Evolutionary conservation across 257 asterid species (phyloP).

Genomic region (Fraxinus quadrangulata): DNA sequence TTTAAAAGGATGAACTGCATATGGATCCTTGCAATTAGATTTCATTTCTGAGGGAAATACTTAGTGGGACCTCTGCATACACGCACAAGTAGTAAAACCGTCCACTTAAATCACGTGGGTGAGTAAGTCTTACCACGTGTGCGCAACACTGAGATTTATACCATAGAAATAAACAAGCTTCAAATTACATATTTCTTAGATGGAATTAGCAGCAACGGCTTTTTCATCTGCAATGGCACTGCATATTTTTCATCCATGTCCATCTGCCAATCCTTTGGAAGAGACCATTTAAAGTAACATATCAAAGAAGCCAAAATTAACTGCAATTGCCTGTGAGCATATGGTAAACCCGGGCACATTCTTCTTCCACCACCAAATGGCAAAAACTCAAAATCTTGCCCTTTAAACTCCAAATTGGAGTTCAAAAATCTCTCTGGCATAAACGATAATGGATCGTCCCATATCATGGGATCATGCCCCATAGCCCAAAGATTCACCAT

Average conservation of each 20-base stretch:
- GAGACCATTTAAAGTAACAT: slow-evolving; percentile 33
- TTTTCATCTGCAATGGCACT: slow-evolving; percentile 45
- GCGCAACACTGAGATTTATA: too few relatives aligned
- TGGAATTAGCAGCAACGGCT: slow-evolving; percentile 38
- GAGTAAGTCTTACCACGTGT: too few relatives aligned
- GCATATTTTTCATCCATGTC: slow-evolving; percentile 44
- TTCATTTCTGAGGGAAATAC: too few relatives aligned
- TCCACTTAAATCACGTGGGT: too few relatives aligned
- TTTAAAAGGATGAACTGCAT: too few relatives aligned
- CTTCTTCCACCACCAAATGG: slow-evolving; percentile 50
- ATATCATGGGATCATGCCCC: slow-evolving; percentile 33
- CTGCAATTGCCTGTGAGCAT: slow-evolving; percentile 33
- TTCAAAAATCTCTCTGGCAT: slow-evolving; percentile 40
- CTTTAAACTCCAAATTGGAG: slow-evolving; percentile 34
- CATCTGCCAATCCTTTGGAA: slow-evolving; percentile 22
- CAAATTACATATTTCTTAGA: not conserved
- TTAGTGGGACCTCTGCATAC: too few relatives aligned
- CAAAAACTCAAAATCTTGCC: slow-evolving; percentile 34
- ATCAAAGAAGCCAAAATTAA: slow-evolving; percentile 37
- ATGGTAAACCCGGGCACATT: slow-evolving; percentile 44
- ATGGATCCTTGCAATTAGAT: too few relatives aligned
- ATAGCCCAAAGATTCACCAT: slow-evolving; percentile 48
- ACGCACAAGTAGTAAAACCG: too few relatives aligned
- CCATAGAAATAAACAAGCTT: not conserved
- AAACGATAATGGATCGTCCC: slow-evolving; percentile 34